Evolutionary conservation across 345 rosid species (phyloP).

Genomic region (Aquilaria sinensis): DNA sequence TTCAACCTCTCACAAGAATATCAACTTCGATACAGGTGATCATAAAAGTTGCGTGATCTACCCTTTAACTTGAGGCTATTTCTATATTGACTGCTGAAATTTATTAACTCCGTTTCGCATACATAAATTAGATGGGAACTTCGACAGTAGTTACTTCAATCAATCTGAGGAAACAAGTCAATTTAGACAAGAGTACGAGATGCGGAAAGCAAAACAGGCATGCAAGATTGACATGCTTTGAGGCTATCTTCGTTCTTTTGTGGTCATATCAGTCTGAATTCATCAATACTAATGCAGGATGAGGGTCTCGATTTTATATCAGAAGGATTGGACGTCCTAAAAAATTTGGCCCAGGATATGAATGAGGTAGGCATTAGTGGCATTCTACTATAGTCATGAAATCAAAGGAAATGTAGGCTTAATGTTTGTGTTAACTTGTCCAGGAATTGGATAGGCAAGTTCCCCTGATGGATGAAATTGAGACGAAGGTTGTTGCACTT

Average conservation of each 20-base stretch:
- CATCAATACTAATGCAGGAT: conserved; percentile 25
- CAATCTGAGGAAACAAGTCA: conserved; percentile 61
- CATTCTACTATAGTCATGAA: conserved; percentile 1
- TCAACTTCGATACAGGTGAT: conserved; percentile 70
- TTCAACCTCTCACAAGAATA: conserved; percentile 51
- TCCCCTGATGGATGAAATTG: conserved; percentile 79
- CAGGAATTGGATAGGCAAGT: conserved; percentile 86
- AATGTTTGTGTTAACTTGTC: conserved; percentile 9
- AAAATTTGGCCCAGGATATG: conserved; percentile 57
- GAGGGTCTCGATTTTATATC: conserved; percentile 55
- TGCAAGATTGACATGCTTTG: conserved; percentile 16
- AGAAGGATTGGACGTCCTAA: conserved; percentile 42
- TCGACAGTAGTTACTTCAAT: conserved; percentile 42
- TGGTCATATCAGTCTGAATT: background rate
- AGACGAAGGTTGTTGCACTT: conserved; percentile 44
- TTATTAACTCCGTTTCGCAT: background rate
- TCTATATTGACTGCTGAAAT: conserved; percentile 3
- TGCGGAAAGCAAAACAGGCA: conserved; percentile 80
- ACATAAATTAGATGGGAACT: conserved; percentile 42
- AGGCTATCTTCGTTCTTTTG: background rate
- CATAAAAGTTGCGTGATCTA: conserved; percentile 4
- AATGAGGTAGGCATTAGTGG: conserved; percentile 47
- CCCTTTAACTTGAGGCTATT: conserved; percentile 6
- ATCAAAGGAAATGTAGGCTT: conserved; percentile 1
- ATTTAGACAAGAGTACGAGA: conserved; percentile 72